phyloP scores from a whole-genome alignment of 345 rosid species.

The Heritiera littoralis region DNA sequence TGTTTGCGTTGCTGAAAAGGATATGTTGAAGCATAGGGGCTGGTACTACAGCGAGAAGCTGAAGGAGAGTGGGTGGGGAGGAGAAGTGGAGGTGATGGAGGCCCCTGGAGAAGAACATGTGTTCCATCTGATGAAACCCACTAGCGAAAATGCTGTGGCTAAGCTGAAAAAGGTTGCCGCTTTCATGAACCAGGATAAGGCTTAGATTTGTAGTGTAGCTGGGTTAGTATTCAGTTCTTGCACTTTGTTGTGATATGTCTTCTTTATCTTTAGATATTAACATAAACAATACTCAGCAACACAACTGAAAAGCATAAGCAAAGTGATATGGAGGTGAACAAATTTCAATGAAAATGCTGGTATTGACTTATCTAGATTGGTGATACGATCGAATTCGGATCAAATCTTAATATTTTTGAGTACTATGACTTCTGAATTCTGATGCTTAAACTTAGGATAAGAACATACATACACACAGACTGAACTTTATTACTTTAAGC shows the following conservation, averaged over 20 bases:
- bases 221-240: neutral
- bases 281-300: neutral
- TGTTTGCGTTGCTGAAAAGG: conserved; percentile 12
- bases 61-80: neutral
- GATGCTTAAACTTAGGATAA: too few species aligned
- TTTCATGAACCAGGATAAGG: conserved; percentile 1
- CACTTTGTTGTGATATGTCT: neutral
- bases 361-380: neutral
- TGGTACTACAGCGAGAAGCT: neutral
- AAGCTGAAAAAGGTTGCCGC: conserved; percentile 2
- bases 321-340: neutral
- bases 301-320: neutral
- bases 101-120: neutral
- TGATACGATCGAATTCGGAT: too few species aligned
- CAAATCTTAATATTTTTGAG: too few species aligned
- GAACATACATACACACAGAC: too few species aligned
- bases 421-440: too few species aligned
- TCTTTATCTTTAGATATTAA: neutral
- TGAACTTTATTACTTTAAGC: too few species aligned
- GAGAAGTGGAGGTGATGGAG: conserved; percentile 12
- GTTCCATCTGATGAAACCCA: conserved; percentile 1
- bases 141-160: neutral
- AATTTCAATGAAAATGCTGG: neutral
- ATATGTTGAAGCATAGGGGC: neutral
- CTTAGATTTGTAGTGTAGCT: neutral